These are phyloP conservation scores for Cyclaneusma minus DNA, from an alignment of 2,329 filamentous ascomycete genomes.

Conservation along the genomic window DNA sequence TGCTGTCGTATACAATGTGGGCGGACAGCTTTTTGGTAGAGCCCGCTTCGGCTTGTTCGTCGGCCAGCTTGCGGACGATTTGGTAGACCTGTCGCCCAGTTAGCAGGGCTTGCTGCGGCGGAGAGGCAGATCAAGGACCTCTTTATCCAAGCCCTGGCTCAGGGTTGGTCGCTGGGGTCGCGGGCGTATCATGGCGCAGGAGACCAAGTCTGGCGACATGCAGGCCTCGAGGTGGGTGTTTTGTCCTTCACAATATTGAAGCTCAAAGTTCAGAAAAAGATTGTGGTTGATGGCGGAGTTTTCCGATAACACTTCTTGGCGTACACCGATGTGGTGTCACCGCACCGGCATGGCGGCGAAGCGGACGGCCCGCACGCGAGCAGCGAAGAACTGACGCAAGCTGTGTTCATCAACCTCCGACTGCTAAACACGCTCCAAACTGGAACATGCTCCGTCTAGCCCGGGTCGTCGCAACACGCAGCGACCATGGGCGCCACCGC, in stretches of 20 bases:
- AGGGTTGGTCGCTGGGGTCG: slow-evolving; percentile 29
- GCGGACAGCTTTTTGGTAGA: slow-evolving; percentile 35
- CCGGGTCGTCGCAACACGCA: slow-evolving; percentile 3
- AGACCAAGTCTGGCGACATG: slow-evolving; percentile 6
- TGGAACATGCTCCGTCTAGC: slow-evolving; percentile 1
- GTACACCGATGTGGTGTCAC: too few species aligned
- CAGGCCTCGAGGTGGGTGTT: too few species aligned
- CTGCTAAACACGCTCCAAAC: slow-evolving; percentile 2
- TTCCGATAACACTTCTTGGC: too few species aligned
- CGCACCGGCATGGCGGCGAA: not conserved
- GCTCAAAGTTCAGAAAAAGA: too few species aligned
- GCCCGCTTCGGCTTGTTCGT: slow-evolving; percentile 39
- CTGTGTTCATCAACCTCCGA: too few species aligned
- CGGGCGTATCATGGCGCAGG: slow-evolving; percentile 12
- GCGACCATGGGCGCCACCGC: slow-evolving; percentile 45
- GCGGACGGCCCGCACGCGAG: too few species aligned
- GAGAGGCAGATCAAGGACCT: slow-evolving; percentile 24
- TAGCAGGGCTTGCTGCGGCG: not conserved
- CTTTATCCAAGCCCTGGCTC: slow-evolving; percentile 44
- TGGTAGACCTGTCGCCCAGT: slow-evolving; percentile 45
- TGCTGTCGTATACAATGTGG: slow-evolving; percentile 55
- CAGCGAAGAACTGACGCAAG: too few species aligned
- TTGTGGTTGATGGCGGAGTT: too few species aligned
- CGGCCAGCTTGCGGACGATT: slow-evolving; percentile 61
- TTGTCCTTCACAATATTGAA: too few species aligned